Base-by-base conservation (phyloP, 331 rosid species). In the Malus hybrid region DNA sequence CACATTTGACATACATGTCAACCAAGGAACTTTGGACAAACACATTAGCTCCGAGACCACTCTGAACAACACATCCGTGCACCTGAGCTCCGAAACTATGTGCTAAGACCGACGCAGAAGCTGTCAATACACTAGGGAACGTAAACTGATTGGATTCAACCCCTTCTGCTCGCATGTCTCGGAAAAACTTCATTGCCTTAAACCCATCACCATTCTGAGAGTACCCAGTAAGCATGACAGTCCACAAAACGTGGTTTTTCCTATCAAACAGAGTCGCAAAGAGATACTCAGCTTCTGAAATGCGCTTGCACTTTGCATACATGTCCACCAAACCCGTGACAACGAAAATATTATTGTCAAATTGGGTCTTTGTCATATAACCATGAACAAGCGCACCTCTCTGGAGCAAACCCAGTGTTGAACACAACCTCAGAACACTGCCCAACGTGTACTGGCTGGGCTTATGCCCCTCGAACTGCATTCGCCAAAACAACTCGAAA, bases 201-300 rank as follows among this genome's bases (percentile, higher is more conserved):
- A 14, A 42, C 42, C 86, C 75, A 66, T 90, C 85, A 19, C 91
- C 92, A 75, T 80, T 90, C 32, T 85, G 90, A 83, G 96, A 84
- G 80, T 92, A 90, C 57, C 96, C 97, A n/a, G 93, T 83, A 75
- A 90, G 85, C 97, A 90, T 92, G 57, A 91, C 84, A 61, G 92
- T 88, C 93, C 92, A 90, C 50, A 84, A 69, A 33, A 90, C 96
- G 79, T 87, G 84, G 78, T 84, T 92, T 69, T 76, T 86, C 80
- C 75, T 79, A 74, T 76, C 87, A 27, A 76, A 32, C 82, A 90
- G 72, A 64, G 84, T 73, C 64, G 71, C 69, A 61, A 90, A 90
- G 56, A 90, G 86, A 72, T 65, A 50, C n/a, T 16, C 96, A 6
- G 92, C 97, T 72, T 92, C 87, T 16, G 72, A 75, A 71, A 90